Base-by-base conservation (phyloP, 805 yeast species). In the Saccharomycopsis guyanensis region DNA sequence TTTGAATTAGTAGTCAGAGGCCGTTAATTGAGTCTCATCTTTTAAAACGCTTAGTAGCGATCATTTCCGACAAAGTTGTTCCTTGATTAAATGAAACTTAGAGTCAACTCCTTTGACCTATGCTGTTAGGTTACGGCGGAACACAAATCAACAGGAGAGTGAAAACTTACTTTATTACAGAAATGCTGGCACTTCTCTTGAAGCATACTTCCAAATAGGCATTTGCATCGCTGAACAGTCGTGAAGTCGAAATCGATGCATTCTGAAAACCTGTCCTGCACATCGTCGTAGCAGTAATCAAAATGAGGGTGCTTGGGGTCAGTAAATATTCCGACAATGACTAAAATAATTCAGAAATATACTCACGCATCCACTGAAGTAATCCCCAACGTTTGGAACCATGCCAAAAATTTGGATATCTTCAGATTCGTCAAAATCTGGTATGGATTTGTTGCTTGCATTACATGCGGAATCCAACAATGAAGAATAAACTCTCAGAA, bases 401-500 rank as follows among this genome's bases (percentile, higher is more conserved):
- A n/a, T n/a, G n/a, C 38, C 7, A 13, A 47, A 36, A 24, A 47
- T 43, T 3, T 16, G 34, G 4, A 47, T 23, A 23, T 47, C 40
- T 8, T 39, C 44, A 1, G 44, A 35, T 22, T 48, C 48, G 8
- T 48, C 51, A 37, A 40, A 48, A 31, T 48, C 51, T 15, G 38
- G 15, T 16, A 48, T 48, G n/a, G 18, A 10, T 10, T 47, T 38
- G 8, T 36, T 13, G 10, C 16, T n/a, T 2, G 27, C 22, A 3
- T 19, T 19, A 31, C 51, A 43, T 3, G 48, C 27, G 6, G 36
- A 38, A 18, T 20, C 3, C 19, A 37, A 25, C 7, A 33, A 16
- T 16, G 38, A 38, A 6, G 31, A 31, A 20, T 40, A 47, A 5
- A 42, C 31, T 31, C 19, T 8, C 13, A 37, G n/a, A 27, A 38